These are phyloP conservation scores for Saccharomycopsis javanensis DNA, from an alignment of 805 yeast genomes.

Conservation along the genomic window DNA sequence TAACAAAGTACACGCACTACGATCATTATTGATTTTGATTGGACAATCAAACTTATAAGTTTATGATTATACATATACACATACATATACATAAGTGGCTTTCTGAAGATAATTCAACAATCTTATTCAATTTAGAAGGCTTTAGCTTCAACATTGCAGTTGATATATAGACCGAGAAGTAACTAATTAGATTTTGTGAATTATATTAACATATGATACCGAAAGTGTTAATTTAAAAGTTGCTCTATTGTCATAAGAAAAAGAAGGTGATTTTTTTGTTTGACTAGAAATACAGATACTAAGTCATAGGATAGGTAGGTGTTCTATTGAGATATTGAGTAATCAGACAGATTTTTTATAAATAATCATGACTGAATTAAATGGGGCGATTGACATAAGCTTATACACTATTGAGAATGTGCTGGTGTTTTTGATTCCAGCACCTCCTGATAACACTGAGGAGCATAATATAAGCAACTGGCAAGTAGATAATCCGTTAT, in stretches of 20 bases:
- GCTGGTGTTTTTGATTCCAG: conserved; percentile 13
- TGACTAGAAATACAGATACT: too few relatives aligned
- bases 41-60: background rate
- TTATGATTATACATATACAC: background rate
- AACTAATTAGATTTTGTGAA: too few relatives aligned
- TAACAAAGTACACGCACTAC: background rate
- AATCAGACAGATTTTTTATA: background rate
- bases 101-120: too few relatives aligned
- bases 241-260: too few relatives aligned
- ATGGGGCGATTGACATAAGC: conserved; percentile 5
- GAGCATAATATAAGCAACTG: conserved; percentile 15
- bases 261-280: too few relatives aligned
- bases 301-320: background rate
- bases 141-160: too few relatives aligned
- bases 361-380: background rate
- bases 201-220: too few relatives aligned
- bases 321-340: background rate
- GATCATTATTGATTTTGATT: background rate
- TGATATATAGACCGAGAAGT: too few relatives aligned
- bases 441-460: conserved; percentile 12
- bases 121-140: too few relatives aligned
- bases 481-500: conserved; percentile 11
- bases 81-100: too few relatives aligned
- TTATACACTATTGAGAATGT: conserved; percentile 15
- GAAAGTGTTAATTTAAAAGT: too few relatives aligned